Base-by-base conservation (phyloP, 768 basidiomycete species). In the Russula dissimulans region DNA sequence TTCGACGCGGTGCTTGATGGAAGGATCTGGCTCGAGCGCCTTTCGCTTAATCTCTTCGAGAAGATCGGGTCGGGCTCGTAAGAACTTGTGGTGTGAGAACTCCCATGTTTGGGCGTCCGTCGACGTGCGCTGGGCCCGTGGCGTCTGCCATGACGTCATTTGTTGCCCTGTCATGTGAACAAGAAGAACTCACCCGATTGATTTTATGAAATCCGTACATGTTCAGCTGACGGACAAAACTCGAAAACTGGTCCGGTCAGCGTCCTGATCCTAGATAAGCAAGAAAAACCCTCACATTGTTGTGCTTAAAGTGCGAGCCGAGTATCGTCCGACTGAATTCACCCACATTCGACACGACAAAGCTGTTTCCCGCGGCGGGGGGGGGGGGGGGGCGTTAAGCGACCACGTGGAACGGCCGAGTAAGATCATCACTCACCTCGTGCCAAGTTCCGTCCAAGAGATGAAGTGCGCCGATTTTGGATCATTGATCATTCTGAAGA, bases 161-260 rank as follows among this genome's bases (percentile, higher is more conserved):
- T 6, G 52, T 49, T 29, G 46, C 38, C 49, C 29, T 31, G 36
- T 46, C 60, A 61, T 53, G 51, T 57, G 64, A 36, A 32, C 26
- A 7, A 48, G 14, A 9, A 39, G 8, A 3, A 77, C 81, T 62
- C 59, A 89, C 87, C 74, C 90, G 80, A 71, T 92, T 92, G 74
- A 91, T 91, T 75, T 95, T 95, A 76, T 92, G 91, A 73, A 95
- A 95, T 31, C 91, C 92, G 68, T 94, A 95, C 90, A 95, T 95
- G 78, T 95, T 95, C 64, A 95, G 80, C 70, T 95, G 93, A 65
- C 94, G 85, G 56, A 95, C 91, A 71, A 97, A 95, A 68, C 89
- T 91, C 12, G 90, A 91, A 71, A 97, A 95, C 85, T 95, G 9
- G 26, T 18, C 12, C 39, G 6, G 12, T 41, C 39, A 41, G 9